Evolutionary conservation across 169 alveolate genomes (phyloP).

Genomic region (Theileria parva): DNA sequence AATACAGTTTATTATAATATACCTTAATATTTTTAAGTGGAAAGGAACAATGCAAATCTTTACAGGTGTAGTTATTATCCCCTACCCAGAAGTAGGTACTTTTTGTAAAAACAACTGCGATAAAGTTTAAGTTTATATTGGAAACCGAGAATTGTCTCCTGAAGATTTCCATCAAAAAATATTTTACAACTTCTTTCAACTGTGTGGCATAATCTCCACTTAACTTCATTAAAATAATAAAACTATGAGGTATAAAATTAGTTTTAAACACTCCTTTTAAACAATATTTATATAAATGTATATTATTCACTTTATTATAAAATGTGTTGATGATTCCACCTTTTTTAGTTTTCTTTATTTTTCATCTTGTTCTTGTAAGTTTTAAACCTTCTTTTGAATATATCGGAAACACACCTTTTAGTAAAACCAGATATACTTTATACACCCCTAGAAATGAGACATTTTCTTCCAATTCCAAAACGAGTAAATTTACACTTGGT

Average conservation of each 20-base stretch:
- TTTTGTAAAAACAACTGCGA: slow-evolving; percentile 28
- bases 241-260: neutral
- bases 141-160: slow-evolving; percentile 35
- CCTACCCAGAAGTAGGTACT: slow-evolving; percentile 63
- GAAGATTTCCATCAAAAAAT: slow-evolving; percentile 44
- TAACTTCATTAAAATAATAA: neutral
- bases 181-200: neutral
- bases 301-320: slow-evolving; percentile 9
- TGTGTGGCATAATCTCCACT: slow-evolving; percentile 9
- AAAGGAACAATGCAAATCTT: slow-evolving; percentile 61
- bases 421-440: neutral
- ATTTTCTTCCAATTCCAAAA: neutral
- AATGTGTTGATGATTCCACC: slow-evolving; percentile 1
- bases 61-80: slow-evolving; percentile 33
- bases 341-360: neutral
- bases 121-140: slow-evolving; percentile 22
- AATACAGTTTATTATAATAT: neutral
- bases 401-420: neutral
- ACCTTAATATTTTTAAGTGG: slow-evolving; percentile 49
- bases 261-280: neutral
- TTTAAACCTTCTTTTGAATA: neutral
- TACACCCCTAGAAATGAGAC: neutral
- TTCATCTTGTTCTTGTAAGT: neutral
- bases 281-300: neutral
- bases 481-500: neutral